phyloP scores from a whole-genome alignment of 2,329 filamentous ascomycete species.

The Colletotrichum noveboracense region DNA sequence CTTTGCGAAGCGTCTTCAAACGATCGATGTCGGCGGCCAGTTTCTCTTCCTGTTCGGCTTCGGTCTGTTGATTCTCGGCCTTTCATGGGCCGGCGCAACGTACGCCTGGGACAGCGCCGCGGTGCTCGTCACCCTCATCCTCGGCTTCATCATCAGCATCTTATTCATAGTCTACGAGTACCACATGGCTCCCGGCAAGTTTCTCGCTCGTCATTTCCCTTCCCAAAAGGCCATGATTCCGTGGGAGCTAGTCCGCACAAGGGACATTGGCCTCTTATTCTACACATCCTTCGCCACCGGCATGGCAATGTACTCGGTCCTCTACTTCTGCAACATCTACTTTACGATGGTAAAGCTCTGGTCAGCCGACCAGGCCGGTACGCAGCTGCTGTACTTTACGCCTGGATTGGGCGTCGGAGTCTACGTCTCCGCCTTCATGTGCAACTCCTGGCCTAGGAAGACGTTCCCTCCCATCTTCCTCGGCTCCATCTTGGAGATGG shows the following conservation, averaged over 20 bases:
- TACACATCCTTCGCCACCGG: slow-evolving; percentile 66
- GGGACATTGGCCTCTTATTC: slow-evolving; percentile 66
- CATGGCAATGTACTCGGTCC: slow-evolving; percentile 56
- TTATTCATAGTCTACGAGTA: slow-evolving; percentile 58
- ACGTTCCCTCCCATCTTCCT: slow-evolving; percentile 65
- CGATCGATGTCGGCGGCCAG: slow-evolving; percentile 61
- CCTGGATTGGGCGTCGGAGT: slow-evolving; percentile 67
- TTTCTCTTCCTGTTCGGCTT: slow-evolving; percentile 60
- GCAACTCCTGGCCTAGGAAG: slow-evolving; percentile 65
- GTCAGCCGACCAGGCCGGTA: slow-evolving; percentile 52
- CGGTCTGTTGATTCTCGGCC: slow-evolving; percentile 57
- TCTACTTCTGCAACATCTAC: slow-evolving; percentile 74
- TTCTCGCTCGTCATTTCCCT: slow-evolving; percentile 53
- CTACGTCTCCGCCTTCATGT: slow-evolving; percentile 61
- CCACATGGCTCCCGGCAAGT: slow-evolving; percentile 54
- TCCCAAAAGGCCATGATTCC: slow-evolving; percentile 68
- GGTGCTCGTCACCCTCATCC: slow-evolving; percentile 53
- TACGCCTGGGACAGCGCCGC: slow-evolving; percentile 56
- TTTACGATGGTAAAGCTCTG: slow-evolving; percentile 62
- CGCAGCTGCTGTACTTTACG: slow-evolving; percentile 67
- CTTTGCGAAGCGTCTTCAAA: slow-evolving; percentile 54
- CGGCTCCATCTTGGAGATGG: slow-evolving; percentile 60
- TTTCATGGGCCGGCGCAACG: slow-evolving; percentile 61
- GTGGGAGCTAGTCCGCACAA: slow-evolving; percentile 59
- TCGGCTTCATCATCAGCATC: slow-evolving; percentile 46